Conservation (phyloP, 768 basidiomycete species). For the Tylopilus balloui region DNA sequence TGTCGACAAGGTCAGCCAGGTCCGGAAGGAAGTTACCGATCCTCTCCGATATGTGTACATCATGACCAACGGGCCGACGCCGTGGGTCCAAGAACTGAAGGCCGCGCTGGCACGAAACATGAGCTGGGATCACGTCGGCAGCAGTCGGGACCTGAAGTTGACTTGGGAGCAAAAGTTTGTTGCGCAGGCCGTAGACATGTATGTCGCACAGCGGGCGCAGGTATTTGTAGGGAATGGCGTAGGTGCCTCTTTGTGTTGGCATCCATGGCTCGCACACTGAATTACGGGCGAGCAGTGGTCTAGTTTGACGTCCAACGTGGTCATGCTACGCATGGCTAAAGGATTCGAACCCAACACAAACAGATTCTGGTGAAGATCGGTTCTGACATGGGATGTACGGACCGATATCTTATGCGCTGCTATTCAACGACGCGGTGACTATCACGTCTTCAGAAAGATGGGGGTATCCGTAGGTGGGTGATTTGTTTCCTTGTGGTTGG, state of each 20-base stretch:
- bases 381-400: too few relatives aligned
- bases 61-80: constrained; percentile 42
- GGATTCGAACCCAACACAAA: constrained; percentile 27
- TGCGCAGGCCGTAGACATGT: constrained; percentile 48
- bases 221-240: constrained; percentile 54
- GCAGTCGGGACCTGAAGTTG: constrained; percentile 41
- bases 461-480: too few relatives aligned
- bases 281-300: constrained; percentile 32
- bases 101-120: constrained; percentile 27
- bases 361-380: constrained; percentile 36
- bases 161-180: constrained; percentile 42
- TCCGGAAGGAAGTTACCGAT: constrained; percentile 24
- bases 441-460: too few relatives aligned
- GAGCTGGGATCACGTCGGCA: constrained; percentile 40
- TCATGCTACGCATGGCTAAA: constrained; percentile 35
- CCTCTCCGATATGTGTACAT: constrained; percentile 40
- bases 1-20: constrained; percentile 35
- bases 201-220: constrained; percentile 43
- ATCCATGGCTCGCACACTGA: constrained; percentile 1
- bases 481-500: neutral
- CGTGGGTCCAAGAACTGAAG: constrained; percentile 42
- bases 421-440: neutral
- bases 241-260: constrained; percentile 12
- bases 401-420: neutral
- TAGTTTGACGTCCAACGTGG: constrained; percentile 39